A percentile compares a stretch with the other conserved stretches of the same genome.
These are phyloP conservation scores for Trichoderma cornu-damae DNA, from an alignment of 2,329 filamentous ascomycete genomes.

Conservation along the genomic window DNA sequence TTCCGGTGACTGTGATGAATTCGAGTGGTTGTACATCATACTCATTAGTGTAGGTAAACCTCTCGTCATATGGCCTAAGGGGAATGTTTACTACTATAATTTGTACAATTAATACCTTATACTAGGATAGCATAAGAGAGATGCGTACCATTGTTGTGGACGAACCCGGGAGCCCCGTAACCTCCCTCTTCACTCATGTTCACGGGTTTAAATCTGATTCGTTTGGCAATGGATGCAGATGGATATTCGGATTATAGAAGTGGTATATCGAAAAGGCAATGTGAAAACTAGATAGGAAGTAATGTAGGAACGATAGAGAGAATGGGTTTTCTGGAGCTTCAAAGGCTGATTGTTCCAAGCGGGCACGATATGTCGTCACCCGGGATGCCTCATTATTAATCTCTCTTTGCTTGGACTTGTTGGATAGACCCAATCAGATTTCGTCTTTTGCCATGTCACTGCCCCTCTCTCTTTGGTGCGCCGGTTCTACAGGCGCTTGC, in stretches of 20 bases:
- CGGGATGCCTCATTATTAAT: constrained; percentile 4
- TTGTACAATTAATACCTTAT: neutral
- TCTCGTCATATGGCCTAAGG: neutral
- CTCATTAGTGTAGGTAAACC: neutral
- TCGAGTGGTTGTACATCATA: constrained; percentile 10
- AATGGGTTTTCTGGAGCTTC: neutral
- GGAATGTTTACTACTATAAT: neutral
- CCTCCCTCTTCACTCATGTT: constrained; percentile 2
- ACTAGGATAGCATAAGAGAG: neutral
- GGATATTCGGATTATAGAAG: neutral
- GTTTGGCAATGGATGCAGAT: neutral
- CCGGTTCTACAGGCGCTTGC: neutral
- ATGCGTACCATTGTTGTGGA: constrained; percentile 2
- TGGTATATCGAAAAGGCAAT: neutral
- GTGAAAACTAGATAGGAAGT: neutral
- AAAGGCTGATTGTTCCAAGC: neutral
- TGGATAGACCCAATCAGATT: neutral
- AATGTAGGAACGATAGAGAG: neutral
- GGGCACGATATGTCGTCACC: neutral
- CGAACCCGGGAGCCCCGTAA: constrained; percentile 1
- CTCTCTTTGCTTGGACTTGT: neutral
- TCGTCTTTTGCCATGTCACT: neutral
- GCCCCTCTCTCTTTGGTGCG: neutral
- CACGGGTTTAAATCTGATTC: neutral
- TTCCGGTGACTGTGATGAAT: constrained; percentile 1